Evolutionary conservation across 164 flowering plant species (phyloP), one percentile per base, ranked within the genome.

Genomic region (Liquidambar formosana): DNA sequence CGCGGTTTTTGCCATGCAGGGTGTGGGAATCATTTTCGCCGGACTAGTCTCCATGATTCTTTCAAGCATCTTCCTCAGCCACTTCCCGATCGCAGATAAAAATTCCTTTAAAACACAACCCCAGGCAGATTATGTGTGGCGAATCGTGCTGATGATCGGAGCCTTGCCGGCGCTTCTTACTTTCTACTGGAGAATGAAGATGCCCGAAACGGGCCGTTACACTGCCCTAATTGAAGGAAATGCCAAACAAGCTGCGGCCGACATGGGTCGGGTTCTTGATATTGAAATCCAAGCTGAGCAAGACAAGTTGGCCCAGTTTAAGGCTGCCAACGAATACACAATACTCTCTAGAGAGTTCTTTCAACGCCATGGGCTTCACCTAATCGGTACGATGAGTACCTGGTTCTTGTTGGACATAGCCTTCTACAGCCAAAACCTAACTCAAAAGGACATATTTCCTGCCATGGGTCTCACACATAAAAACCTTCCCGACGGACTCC

Each of bases 1-100:
- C 1, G 83, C 85, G 0, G 85, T 83, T 1, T 84, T 86, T 27
- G 87, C 87, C 22, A 86, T 86, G 89, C 90, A 86, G 43, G 90
- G 90, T 4, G 77, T 83, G 1, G 89, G 89, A 13, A 83, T 87
- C 19, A 69, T 87, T 8, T 79, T 80, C n/a, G 91, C 85, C 0
- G 89, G 87, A 4, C 25, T 85, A 8, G 87, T 83, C 12, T 70
- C 91, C 0, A 80, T 85, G 83, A 74, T 70, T 22, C 46, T 83
- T 1, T 83, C 91, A 0, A 71, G 57, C 1, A n/a, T 80, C 13
- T 87, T 87, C 61, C 73, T 72, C 33, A 1, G 23, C 4, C 0
- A 3, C 5, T 65, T 64, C 61, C 57, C 51, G 0, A 86, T n/a
- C n/a, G n/a, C n/a, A n/a, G n/a, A n/a, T n/a, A n/a, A n/a, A n/a